Base-by-base conservation (phyloP, 75 land plant species). In the Larix kaempferi region DNA sequence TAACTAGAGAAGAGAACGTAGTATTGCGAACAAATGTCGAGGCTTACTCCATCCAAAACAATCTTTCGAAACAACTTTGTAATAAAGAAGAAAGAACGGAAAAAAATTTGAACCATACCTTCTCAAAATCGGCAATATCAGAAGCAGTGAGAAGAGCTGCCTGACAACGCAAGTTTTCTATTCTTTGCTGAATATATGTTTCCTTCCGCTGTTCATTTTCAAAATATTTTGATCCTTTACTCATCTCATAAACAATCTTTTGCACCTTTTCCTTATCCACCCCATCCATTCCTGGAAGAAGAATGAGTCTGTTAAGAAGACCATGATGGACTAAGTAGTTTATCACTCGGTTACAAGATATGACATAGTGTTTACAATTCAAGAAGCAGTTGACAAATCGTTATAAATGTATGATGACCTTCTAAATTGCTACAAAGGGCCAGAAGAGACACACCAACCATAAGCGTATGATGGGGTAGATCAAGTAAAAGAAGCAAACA, bases 211-310 rank as follows among this genome's bases (percentile, higher is more conserved):
- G 83, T 77, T 95, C 96, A 73, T 93, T 89, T 65, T 91, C 88
- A 78, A 93, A 95, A 84, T 84, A 95, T 59, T 91, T 93, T 17
- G 98, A 95, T 23, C 98, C 98, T 77, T 93, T 95, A 85, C 98
- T 95, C 96, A 93, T 91, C 82, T 95, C 95, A 77, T 95, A 95
- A 2, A 95, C 93, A 35, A 89, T 77, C 75, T 84, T 91, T 55
- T 95, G 98, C 59, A 95, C 98, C 62, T 85, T 95, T 79, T 91
- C 92, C 77, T 93, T 95, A 85, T 95, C 96, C 25, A 95, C 98
- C 16, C 96, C 96, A 66, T 93, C 96, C 98, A 95, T 95, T 57
- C 98, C 98, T 92, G 78, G 3, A 8, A 27, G 15, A 5, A 35
- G 12, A 79, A n/a, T 12, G 12, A 55, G 1, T 49, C 54, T 49